A percentile compares a stretch with the other conserved stretches of the same genome.
Evolutionary conservation across 306 rosid species (phyloP).

Genomic region (Chamaecrista fasciculata): DNA sequence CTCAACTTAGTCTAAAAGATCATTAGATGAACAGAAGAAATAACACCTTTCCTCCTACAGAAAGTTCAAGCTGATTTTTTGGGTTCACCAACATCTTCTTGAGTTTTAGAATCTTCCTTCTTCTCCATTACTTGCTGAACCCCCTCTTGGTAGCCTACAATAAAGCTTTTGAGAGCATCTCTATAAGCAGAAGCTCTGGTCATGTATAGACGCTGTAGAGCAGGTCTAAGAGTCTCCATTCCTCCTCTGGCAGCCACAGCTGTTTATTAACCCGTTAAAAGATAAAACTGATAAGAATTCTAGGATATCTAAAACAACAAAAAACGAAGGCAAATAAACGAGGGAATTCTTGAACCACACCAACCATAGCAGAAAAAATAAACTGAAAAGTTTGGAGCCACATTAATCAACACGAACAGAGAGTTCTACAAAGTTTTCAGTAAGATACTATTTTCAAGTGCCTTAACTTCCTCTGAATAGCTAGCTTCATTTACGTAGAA

Average conservation of each 20-base stretch:
- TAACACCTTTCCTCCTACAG: not conserved
- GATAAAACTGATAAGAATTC: not conserved
- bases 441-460: not conserved
- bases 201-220: slow-evolving; percentile 82
- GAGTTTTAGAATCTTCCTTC: slow-evolving; percentile 47
- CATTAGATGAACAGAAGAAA: slow-evolving; percentile 9
- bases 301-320: not conserved
- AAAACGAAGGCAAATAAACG: not conserved
- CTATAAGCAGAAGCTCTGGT: slow-evolving; percentile 86
- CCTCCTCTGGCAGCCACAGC: slow-evolving; percentile 65
- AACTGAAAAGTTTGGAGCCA: not conserved
- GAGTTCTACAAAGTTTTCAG: not conserved
- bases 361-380: slow-evolving; percentile 16
- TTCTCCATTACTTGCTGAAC: slow-evolving; percentile 68
- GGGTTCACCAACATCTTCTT: slow-evolving; percentile 38
- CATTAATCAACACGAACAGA: slow-evolving; percentile 2
- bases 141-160: slow-evolving; percentile 83
- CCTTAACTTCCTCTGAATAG: not conserved
- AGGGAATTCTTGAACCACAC: not conserved
- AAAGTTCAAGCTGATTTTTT: slow-evolving; percentile 42
- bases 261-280: slow-evolving; percentile 32
- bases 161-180: slow-evolving; percentile 83
- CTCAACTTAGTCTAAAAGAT: slow-evolving; percentile 23
- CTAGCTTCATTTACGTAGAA: not conserved
- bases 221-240: slow-evolving; percentile 66